Percentiles rank a stretch among this genome's conserved stretches.
phyloP scores from a whole-genome alignment of 106 monocot genomes.

The Ottelia alismoides region DNA sequence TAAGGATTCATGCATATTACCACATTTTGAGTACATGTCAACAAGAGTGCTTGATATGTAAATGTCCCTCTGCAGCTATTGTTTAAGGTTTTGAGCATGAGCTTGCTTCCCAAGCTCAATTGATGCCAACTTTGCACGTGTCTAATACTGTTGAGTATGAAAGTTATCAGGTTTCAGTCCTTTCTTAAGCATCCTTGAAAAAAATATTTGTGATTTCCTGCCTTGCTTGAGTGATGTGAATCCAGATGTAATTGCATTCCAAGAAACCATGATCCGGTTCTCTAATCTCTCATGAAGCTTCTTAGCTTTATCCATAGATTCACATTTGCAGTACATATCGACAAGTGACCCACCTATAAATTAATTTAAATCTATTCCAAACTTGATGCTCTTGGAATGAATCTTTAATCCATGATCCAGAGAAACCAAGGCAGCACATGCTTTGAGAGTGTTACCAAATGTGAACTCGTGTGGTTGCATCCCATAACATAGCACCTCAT shows the following conservation, averaged over 20 bases:
- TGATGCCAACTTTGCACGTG: conserved; percentile 59
- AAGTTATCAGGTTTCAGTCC: conserved; percentile 72
- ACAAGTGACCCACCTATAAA: conserved; percentile 63
- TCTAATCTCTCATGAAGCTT: conserved; percentile 51
- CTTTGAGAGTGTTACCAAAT: conserved; percentile 86
- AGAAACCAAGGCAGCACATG: conserved; percentile 53
- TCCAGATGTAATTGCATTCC: conserved; percentile 82
- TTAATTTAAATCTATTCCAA: conserved; percentile 42
- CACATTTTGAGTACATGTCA: conserved; percentile 94
- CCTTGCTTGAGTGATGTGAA: conserved; percentile 55
- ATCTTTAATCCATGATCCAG: conserved; percentile 33
- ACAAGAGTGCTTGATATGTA: conserved; percentile 78
- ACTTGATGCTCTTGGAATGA: conserved; percentile 64
- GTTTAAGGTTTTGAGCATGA: conserved; percentile 66
- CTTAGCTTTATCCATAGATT: conserved; percentile 45
- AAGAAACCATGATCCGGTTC: conserved; percentile 35
- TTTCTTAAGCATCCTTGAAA: conserved; percentile 41
- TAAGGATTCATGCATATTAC: conserved; percentile 57
- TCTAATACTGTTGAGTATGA: conserved; percentile 72
- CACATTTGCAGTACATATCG: conserved; percentile 88
- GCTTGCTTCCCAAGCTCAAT: conserved; percentile 60
- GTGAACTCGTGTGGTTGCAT: conserved; percentile 85
- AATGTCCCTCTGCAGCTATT: conserved; percentile 36
- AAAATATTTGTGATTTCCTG: conserved; percentile 61
- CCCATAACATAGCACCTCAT: conserved; percentile 41